Conservation (phyloP, 2,329 filamentous ascomycete species). For the Ophiostoma sp. region DNA sequence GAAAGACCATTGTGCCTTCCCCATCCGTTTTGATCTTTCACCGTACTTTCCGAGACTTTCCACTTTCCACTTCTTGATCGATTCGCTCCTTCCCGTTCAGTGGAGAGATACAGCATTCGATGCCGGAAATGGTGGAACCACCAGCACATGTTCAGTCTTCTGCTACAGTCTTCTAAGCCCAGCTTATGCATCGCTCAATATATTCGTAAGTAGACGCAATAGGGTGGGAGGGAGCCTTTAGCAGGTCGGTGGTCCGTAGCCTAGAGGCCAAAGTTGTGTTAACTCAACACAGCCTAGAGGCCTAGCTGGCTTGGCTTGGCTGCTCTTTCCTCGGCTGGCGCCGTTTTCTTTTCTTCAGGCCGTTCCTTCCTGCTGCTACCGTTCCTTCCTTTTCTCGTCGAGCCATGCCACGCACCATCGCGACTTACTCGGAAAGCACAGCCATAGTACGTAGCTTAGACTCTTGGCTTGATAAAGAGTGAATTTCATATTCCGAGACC, state of each 20-base stretch:
- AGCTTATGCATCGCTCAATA: not conserved
- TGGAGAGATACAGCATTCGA: conserved; percentile 3
- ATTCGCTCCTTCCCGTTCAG: not conserved
- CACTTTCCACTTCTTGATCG: conserved; percentile 1
- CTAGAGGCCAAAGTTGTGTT: not conserved
- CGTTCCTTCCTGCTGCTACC: not conserved
- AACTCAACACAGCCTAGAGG: not conserved
- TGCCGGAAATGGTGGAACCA: conserved; percentile 1
- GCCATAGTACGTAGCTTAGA: not conserved
- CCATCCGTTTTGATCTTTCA: not conserved
- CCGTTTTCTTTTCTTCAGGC: not conserved
- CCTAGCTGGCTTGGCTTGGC: not conserved
- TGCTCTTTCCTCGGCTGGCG: conserved; percentile 12
- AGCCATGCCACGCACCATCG: not conserved
- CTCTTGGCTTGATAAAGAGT: not conserved
- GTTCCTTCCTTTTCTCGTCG: not conserved
- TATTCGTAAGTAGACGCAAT: not conserved
- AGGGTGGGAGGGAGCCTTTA: not conserved
- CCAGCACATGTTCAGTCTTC: not conserved
- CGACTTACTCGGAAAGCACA: not conserved
- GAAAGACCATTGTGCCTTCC: conserved; percentile 1
- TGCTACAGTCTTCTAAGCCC: not conserved
- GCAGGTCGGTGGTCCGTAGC: not conserved
- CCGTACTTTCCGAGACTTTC: not conserved
- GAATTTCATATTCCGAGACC: not conserved